A percentile compares a stretch with the other conserved stretches of the same genome.
These are phyloP conservation scores for Nemania serpens DNA, from an alignment of 2,329 filamentous ascomycete species.

Conservation along the genomic window DNA sequence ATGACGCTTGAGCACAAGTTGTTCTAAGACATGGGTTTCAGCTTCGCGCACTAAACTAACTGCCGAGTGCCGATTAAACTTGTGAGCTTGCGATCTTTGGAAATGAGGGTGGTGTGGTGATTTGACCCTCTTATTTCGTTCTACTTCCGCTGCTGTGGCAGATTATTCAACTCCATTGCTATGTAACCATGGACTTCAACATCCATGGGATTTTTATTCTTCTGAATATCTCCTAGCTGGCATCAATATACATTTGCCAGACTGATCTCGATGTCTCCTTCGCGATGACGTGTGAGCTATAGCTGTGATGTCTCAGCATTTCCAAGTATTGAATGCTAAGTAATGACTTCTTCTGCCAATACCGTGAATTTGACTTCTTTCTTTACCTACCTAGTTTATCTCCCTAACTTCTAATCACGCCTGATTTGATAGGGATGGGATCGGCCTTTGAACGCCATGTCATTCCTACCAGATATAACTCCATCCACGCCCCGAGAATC, in stretches of 20 bases:
- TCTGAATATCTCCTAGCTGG: neutral
- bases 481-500: too few species aligned
- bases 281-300: neutral
- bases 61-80: neutral
- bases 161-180: conserved; percentile 21
- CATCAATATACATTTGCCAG: conserved; percentile 10
- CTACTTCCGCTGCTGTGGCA: conserved; percentile 4
- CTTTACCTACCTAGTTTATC: too few species aligned
- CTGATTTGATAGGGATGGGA: too few species aligned
- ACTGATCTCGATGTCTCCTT: neutral
- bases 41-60: neutral
- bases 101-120: conserved; percentile 1
- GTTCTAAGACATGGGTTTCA: conserved; percentile 58
- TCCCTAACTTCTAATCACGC: too few species aligned
- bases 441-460: too few species aligned
- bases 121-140: conserved; percentile 14
- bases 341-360: neutral
- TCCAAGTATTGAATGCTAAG: neutral
- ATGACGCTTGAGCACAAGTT: conserved; percentile 99
- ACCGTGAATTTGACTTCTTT: neutral
- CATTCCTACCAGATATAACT: too few species aligned
- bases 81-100: neutral
- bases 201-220: conserved; percentile 17
- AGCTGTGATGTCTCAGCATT: neutral
- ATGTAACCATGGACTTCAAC: conserved; percentile 23